phyloP scores from a whole-genome alignment of 495 filamentous ascomycete species.

The Glutinoglossum americanum region DNA sequence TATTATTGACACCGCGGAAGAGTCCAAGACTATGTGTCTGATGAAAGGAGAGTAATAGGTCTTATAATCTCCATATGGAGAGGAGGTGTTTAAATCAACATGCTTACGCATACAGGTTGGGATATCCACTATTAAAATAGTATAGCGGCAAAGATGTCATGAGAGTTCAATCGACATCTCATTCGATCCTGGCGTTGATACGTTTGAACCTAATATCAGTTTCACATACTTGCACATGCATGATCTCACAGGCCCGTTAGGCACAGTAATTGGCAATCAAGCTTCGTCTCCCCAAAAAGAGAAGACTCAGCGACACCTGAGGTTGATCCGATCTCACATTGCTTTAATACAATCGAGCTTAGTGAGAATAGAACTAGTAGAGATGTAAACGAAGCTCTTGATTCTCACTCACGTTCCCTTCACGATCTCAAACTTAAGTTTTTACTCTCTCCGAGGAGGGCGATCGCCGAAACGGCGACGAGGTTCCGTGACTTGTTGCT shows the following conservation, averaged over 20 bases:
- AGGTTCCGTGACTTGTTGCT: slow-evolving; percentile 68
- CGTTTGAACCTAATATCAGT: neutral
- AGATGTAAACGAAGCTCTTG: neutral
- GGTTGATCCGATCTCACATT: slow-evolving; percentile 42
- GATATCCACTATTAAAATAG: too few species aligned
- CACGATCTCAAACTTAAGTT: neutral
- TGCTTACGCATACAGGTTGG: too few species aligned
- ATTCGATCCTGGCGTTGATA: too few species aligned
- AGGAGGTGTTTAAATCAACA: too few species aligned
- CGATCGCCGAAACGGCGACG: slow-evolving; percentile 42
- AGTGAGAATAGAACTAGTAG: slow-evolving; percentile 5
- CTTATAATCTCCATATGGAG: too few species aligned
- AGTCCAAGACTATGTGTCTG: too few species aligned
- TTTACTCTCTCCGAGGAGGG: slow-evolving; percentile 22
- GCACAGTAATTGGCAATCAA: slow-evolving; percentile 64
- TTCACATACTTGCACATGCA: neutral
- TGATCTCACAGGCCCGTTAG: neutral
- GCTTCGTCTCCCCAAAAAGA: slow-evolving; percentile 49
- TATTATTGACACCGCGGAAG: too few species aligned
- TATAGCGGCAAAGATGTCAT: too few species aligned
- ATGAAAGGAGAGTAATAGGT: too few species aligned
- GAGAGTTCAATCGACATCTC: too few species aligned
- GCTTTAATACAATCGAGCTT: slow-evolving; percentile 13
- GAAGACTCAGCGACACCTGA: slow-evolving; percentile 80
- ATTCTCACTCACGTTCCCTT: neutral